phyloP scores from a whole-genome alignment of 805 yeast genomes.

The Priceomyces melissophilus region DNA sequence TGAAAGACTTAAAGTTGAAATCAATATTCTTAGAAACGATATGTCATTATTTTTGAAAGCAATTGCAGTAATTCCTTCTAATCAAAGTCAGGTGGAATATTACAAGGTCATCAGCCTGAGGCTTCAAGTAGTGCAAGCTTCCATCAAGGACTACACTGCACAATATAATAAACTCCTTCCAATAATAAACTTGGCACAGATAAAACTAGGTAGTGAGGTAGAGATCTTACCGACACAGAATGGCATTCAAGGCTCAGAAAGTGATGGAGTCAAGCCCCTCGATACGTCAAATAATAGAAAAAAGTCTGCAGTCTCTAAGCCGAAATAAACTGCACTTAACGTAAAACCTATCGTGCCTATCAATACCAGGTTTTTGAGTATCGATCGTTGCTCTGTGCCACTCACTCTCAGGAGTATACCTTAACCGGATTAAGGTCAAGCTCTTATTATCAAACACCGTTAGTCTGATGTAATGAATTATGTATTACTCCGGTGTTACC shows the following conservation, averaged over 20 bases:
- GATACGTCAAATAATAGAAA: conserved; percentile 1
- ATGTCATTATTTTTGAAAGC: conserved; percentile 37
- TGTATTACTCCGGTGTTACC: conserved; percentile 15
- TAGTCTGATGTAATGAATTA: too few relatives aligned
- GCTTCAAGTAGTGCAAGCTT: conserved; percentile 34
- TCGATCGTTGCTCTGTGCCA: too few relatives aligned
- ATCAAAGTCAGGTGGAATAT: conserved; percentile 34
- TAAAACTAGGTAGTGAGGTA: conserved; percentile 48
- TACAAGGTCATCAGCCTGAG: conserved; percentile 33
- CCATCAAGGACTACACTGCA: conserved; percentile 41
- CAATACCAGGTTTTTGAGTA: too few relatives aligned
- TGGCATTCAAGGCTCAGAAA: conserved; percentile 4
- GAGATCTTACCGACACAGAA: conserved; percentile 33
- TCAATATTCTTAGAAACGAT: conserved; percentile 39
- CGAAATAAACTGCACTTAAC: not conserved
- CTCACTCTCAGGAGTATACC: too few relatives aligned
- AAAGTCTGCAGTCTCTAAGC: not conserved
- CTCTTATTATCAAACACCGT: too few relatives aligned
- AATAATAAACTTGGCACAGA: conserved; percentile 48
- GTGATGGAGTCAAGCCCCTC: not conserved
- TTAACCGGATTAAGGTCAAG: too few relatives aligned
- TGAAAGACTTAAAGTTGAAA: conserved; percentile 40
- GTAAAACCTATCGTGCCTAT: too few relatives aligned
- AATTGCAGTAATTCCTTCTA: conserved; percentile 29
- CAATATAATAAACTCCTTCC: conserved; percentile 48